Conservation (phyloP, 441 rosid species). For the Croton laevigatus region DNA sequence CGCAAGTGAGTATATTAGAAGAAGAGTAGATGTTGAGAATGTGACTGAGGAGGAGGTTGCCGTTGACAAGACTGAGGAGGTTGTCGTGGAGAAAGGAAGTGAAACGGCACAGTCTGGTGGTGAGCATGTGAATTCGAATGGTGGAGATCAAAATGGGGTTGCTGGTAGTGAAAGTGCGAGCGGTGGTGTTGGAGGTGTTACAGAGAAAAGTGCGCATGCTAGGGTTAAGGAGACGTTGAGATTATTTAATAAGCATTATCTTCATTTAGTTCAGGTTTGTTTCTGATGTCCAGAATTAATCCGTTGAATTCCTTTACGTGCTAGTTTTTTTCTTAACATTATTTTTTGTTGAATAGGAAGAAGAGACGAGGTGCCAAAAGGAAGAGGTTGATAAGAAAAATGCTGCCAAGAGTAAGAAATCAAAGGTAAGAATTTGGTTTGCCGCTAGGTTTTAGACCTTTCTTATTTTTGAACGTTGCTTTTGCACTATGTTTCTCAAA, state of each 20-base stretch:
- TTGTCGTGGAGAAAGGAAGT: constrained; percentile 2
- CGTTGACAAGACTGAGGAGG: not conserved
- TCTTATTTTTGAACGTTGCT: not conserved
- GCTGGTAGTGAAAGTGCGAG: not conserved
- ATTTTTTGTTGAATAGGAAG: constrained; percentile 41
- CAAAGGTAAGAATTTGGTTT: constrained; percentile 31
- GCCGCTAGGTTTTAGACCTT: not conserved
- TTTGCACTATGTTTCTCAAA: not conserved
- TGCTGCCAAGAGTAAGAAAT: constrained; percentile 27
- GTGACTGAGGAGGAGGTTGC: constrained; percentile 3
- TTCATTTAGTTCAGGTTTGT: constrained; percentile 71
- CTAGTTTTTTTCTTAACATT: not conserved
- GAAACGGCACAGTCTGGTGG: constrained; percentile 1
- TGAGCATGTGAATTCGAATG: not conserved
- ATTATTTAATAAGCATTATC: constrained; percentile 77
- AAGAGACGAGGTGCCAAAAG: constrained; percentile 48
- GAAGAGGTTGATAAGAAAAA: constrained; percentile 29
- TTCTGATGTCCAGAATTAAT: not conserved
- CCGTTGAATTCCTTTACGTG: not conserved
- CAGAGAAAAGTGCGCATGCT: constrained; percentile 44
- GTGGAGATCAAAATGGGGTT: constrained; percentile 11
- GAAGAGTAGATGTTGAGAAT: constrained; percentile 16
- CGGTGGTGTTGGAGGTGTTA: not conserved
- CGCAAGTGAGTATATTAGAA: constrained; percentile 4
- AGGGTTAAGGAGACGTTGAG: constrained; percentile 68